A percentile compares a stretch with the other conserved stretches of the same genome.
Conservation (phyloP, 345 rosid genomes). For the Melaleuca quinquenervia region DNA sequence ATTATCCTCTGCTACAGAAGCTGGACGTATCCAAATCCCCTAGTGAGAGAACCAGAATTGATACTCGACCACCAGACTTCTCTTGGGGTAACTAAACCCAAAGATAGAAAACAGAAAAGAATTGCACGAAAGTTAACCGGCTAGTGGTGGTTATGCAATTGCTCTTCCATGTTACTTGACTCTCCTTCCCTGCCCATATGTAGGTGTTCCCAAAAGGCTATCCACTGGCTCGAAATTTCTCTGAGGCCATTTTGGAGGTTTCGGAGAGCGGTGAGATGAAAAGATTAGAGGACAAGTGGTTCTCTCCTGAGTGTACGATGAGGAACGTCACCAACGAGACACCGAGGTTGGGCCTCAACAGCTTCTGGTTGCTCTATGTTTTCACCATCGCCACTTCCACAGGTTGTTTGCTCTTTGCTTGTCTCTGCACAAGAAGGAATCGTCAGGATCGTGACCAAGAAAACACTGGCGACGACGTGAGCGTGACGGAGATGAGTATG, state of each 20-base stretch:
- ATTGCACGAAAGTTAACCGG: background rate
- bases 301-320: conserved; percentile 7
- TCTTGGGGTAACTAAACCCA: background rate
- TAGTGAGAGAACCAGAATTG: background rate
- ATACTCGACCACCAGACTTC: background rate
- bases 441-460: background rate
- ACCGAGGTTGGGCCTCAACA: conserved; percentile 15
- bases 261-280: conserved; percentile 20
- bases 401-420: conserved; percentile 11
- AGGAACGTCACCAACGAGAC: background rate
- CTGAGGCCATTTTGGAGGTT: conserved; percentile 19
- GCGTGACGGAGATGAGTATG: background rate
- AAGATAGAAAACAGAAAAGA: background rate
- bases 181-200: background rate
- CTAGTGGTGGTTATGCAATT: background rate
- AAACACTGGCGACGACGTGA: background rate
- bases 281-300: conserved; percentile 15
- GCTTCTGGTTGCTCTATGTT: conserved; percentile 32
- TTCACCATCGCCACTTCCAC: conserved; percentile 22
- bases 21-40: too few relatives aligned
- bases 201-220: conserved; percentile 41
- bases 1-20: too few relatives aligned
- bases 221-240: conserved; percentile 26
- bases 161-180: background rate
- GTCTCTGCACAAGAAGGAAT: background rate